Evolutionary conservation across 1,139 yeast species (phyloP), one percentile per base, ranked within the genome.

Genomic region (Yamadazyma atmosphaerica): DNA sequence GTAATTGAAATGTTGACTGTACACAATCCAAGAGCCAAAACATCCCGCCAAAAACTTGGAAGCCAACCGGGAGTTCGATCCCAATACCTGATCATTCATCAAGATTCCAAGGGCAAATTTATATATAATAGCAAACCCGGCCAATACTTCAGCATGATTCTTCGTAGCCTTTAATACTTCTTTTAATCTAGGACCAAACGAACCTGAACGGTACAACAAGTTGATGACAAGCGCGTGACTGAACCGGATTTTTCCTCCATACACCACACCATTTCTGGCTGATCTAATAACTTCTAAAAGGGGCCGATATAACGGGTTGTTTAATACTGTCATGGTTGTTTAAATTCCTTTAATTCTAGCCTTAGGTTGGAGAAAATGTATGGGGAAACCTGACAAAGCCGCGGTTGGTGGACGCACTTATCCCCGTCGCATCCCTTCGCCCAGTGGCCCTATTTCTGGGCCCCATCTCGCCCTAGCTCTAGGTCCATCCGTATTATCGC

Each of bases 211-310:
- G 59, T 75, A 83, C 34, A 74, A 68, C 37, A 77, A 61, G 44
- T 76, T 81, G 61, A 84, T 79, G 33, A 82, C 88, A 38, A 82
- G 58, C 1, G 90, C 83, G 60, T 86, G 95, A 36, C 85, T 76
- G 55, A 86, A 84, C 41, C 95, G 66, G 32, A 85, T 66, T 49
- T 83, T 74, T 12, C 86, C 86, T 2, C 95, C 95, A 50, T 85
- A 86, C 11, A 83, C 81, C 6, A 77, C 60, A 23, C 84, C 86
- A 49, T 72, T 72, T 37, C 77, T 54, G 3, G 76, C 68, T 3
- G 75, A 63, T 46, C 71, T 59, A 34, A 67, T 33, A 26, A 63
- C 49, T 44, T 70, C 77, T 30, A 72, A 55, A 17, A 72, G 46
- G 3, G 76, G 76, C 38, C 77, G 56, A 40, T 60, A 61, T 32